Conservation (phyloP, 208 protist genomes). For the Lotmaria passim region DNA sequence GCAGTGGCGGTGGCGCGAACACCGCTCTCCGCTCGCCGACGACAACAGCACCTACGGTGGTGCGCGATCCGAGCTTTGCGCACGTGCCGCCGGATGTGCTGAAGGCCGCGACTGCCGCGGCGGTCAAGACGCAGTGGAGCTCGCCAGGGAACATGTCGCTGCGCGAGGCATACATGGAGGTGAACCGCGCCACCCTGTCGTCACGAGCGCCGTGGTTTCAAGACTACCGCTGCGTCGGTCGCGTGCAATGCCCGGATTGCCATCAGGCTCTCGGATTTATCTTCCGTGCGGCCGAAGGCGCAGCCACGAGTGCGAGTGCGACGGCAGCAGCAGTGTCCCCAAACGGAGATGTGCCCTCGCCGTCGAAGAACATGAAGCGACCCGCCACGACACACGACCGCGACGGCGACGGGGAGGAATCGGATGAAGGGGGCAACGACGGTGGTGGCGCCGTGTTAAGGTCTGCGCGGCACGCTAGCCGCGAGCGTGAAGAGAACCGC, state of each 20-base stretch:
- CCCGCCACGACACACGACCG: conserved; percentile 15
- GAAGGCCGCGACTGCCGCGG: conserved; percentile 35
- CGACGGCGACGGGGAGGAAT: conserved; percentile 4
- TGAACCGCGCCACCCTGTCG: conserved; percentile 66
- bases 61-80: conserved; percentile 23
- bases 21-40: neutral
- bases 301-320: neutral
- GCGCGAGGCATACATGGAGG: conserved; percentile 68
- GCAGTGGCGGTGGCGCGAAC: too few species aligned
- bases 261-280: conserved; percentile 76
- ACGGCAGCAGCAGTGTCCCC: neutral
- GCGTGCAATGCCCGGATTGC: conserved; percentile 82
- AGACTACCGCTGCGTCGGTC: conserved; percentile 47
- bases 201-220: conserved; percentile 71
- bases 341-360: neutral
- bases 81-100: conserved; percentile 40
- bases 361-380: conserved; percentile 29
- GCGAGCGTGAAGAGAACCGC: neutral
- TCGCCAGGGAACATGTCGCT: conserved; percentile 78
- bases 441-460: neutral
- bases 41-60: conserved; percentile 18
- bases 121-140: conserved; percentile 42
- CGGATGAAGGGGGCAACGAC: neutral
- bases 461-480: neutral
- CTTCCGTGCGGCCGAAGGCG: conserved; percentile 44